Evolutionary conservation across 2,329 filamentous ascomycete species (phyloP), one percentile per base, ranked within the genome.

Genomic region (Fusarium duplospermum): DNA sequence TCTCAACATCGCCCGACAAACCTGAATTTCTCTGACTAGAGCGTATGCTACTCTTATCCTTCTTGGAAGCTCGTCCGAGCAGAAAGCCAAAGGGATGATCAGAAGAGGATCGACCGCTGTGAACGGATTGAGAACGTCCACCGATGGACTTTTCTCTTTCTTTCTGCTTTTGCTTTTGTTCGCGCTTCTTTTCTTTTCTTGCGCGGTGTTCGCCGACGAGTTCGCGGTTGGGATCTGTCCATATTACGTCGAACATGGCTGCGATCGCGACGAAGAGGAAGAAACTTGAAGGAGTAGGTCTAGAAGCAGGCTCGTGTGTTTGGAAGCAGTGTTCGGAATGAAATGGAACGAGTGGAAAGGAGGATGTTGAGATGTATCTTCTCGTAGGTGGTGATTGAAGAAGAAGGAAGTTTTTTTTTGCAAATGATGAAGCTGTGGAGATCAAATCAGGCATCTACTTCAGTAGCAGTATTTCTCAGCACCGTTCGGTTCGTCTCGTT

Each of bases 221-320:
- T 80, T 90, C 87, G 66, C 84, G 82, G 59, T 87, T 83, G 24
- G 86, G 87, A 66, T 90, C 89, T 5, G 87, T 88, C 89, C 89
- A 91, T 56, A 89, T 81, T 35, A 90, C 86, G 77, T 90, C 88
- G 77, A 89, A 90, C 89, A 91, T 91, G 52, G 66, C 79, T 74
- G 35, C 10, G 47, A 45, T 58, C 22, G 38, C 33, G 52, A 60
- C 27, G 54, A 11, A n/a, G 52, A 35, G 61, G 40, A 50, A 35
- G 6, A n/a, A 14, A 14, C 7, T 22, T 38, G 14, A 4, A 47
- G 7, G n/a, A 6, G 10, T 35, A n/a, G n/a, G n/a, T n/a, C n/a
- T n/a, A 33, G 31, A 33, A 33, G 31, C 3, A 33, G 13, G 31
- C 11, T 33, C 13, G 24, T 24, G 13, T 36, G 13, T 22, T 18